Conservation (phyloP, 352 stramenopile species). For the Chrysophaeum taylorii region DNA sequence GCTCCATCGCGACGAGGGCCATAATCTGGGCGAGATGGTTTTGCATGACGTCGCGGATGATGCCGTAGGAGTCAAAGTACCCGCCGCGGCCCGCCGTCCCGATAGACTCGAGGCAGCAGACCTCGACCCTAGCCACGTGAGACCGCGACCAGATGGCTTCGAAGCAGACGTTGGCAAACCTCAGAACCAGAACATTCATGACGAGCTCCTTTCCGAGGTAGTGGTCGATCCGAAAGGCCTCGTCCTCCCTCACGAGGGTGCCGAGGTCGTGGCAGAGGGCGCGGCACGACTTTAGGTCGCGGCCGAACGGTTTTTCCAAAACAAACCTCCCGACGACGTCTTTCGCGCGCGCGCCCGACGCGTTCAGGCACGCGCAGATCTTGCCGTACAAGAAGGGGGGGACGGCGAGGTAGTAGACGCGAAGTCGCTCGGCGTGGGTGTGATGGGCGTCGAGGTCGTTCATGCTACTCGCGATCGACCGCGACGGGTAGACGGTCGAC, state of each 20-base stretch:
- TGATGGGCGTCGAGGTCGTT: too few species aligned
- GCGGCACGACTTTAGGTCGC: constrained; percentile 80
- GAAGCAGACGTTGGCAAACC: constrained; percentile 93
- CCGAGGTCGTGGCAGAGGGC: constrained; percentile 73
- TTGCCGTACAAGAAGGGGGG: constrained; percentile 3
- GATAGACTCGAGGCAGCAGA: constrained; percentile 88
- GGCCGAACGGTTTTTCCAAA: constrained; percentile 95
- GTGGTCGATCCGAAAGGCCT: constrained; percentile 85
- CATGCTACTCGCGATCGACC: too few species aligned
- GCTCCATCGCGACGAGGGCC: constrained; percentile 92
- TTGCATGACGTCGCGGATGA: constrained; percentile 97
- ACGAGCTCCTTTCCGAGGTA: constrained; percentile 95
- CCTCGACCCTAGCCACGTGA: constrained; percentile 59
- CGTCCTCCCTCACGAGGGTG: constrained; percentile 67
- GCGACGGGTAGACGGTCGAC: too few species aligned
- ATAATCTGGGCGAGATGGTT: constrained; percentile 93
- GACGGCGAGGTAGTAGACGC: constrained; percentile 12
- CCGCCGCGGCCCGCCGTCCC: constrained; percentile 83
- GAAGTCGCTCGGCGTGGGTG: background rate
- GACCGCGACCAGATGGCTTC: constrained; percentile 76
- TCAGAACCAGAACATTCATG: constrained; percentile 88
- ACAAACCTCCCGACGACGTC: constrained; percentile 92
- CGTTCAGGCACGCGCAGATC: background rate
- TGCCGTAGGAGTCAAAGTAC: constrained; percentile 95
- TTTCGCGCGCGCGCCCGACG: constrained; percentile 66